phyloP scores from a whole-genome alignment of 179 eudicot species.

The Carnegiea gigantea region DNA sequence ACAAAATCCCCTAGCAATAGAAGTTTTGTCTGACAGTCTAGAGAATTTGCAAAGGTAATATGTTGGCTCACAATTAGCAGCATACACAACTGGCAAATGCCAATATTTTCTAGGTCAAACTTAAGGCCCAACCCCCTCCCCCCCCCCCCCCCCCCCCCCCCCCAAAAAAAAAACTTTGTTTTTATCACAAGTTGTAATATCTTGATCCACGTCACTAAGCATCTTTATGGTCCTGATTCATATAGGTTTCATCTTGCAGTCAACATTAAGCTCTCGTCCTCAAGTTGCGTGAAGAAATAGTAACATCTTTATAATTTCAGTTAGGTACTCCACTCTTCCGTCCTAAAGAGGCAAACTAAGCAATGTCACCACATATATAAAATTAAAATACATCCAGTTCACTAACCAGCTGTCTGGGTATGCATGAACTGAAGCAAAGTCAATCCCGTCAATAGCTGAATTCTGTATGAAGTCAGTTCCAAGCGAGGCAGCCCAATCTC shows the following conservation, averaged over 20 bases:
- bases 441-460: conserved; percentile 47
- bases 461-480: conserved; percentile 59
- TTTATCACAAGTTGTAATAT: background rate
- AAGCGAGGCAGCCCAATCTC: conserved; percentile 52
- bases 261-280: background rate
- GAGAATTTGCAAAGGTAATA: background rate
- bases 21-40: background rate
- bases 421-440: conserved; percentile 67
- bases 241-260: background rate
- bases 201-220: background rate
- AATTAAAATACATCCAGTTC: background rate
- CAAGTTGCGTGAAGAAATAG: background rate
- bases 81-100: background rate
- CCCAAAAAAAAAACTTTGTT: background rate
- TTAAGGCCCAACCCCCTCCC: background rate
- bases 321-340: background rate
- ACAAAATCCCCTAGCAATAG: background rate
- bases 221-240: background rate
- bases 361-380: background rate
- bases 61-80: background rate
- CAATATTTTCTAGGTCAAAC: background rate
- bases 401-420: conserved; percentile 69
- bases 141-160: too few species aligned
- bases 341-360: background rate
- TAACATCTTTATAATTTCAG: background rate